phyloP scores from a whole-genome alignment of 805 yeast species.

The Clavispora asparagi region DNA sequence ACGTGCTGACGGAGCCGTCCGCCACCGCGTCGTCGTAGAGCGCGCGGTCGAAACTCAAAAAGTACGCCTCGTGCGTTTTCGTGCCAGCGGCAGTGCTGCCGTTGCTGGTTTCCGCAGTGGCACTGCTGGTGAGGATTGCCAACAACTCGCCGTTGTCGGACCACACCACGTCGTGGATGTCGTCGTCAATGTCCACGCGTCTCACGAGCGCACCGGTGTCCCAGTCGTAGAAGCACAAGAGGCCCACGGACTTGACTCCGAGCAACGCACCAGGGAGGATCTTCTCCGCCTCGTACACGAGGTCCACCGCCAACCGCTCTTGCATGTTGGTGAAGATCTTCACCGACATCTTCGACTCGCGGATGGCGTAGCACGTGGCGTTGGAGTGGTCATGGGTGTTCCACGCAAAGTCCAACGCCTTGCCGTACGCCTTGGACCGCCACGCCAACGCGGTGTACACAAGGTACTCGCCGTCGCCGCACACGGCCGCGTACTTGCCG shows the following conservation, averaged over 20 bases:
- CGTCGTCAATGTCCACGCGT: constrained; percentile 74
- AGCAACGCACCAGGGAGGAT: constrained; percentile 86
- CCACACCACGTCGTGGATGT: constrained; percentile 82
- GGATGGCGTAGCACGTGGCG: constrained; percentile 64
- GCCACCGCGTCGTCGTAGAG: constrained; percentile 58
- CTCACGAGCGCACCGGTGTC: constrained; percentile 78
- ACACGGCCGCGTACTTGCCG: constrained; percentile 93
- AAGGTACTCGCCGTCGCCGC: constrained; percentile 97
- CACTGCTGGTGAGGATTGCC: constrained; percentile 48
- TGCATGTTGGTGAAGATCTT: constrained; percentile 80
- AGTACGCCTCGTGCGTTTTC: constrained; percentile 62
- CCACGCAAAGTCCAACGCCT: constrained; percentile 91
- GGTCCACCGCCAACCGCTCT: constrained; percentile 61
- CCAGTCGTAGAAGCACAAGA: constrained; percentile 92
- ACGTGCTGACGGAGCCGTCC: constrained; percentile 56
- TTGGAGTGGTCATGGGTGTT: constrained; percentile 74
- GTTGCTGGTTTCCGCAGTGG: constrained; percentile 19
- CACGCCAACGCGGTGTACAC: constrained; percentile 96
- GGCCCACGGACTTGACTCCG: constrained; percentile 79
- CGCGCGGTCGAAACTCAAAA: constrained; percentile 68
- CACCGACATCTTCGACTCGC: constrained; percentile 62
- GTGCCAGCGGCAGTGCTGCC: constrained; percentile 28
- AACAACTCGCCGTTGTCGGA: constrained; percentile 89
- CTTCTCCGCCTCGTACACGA: constrained; percentile 70
- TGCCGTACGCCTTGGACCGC: constrained; percentile 93